Base-by-base conservation (phyloP, 2,329 filamentous ascomycete genomes). In the Colletotrichum costaricense region DNA sequence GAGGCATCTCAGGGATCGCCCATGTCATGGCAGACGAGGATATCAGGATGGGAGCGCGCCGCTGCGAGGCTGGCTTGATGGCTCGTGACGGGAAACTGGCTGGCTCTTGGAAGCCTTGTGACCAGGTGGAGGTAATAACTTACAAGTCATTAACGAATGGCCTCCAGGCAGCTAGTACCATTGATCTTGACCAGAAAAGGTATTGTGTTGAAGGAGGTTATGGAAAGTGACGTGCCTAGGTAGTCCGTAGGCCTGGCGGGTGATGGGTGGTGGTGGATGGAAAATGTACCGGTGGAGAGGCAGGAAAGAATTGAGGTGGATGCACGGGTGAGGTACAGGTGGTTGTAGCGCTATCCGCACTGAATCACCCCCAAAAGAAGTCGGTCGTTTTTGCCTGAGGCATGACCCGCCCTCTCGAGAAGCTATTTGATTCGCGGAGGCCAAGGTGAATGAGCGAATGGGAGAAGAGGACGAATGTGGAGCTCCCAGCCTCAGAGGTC, bases 61-160 rank as follows among this genome's bases (percentile, higher is more conserved):
- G 75, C 72, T 76, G 59, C 75, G 74, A 79, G 78, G 77, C 76
- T 78, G 82, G 78, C 77, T 79, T 77, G 82, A 83, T 82, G 81
- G 79, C 79, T 77, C 79, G 78, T 79, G 80, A 80, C 79, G 81
- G 69, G 58, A 54, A 81, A 80, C 76, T 76, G 78, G 79, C 78
- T 79, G 77, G 78, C 80, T 79, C 77, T 79, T 78, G 78, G 77
- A 78, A 77, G 75, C 77, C 78, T 75, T 77, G 76, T 60, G 63
- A 72, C 75, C 71, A 73, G 71, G 77, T 76, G 77, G 77, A 78
- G 69, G 76, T 78, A 77, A 74, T 14, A 74, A 88, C 86, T 86
- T 83, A 88, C 86, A 84, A 86, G 82, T 86, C 85, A 88, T 87
- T 81, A 85, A 86, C 81, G 78, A 81, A 84, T 79, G 80, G 80